Percentiles rank a stretch among this genome's conserved stretches.
Conservation (phyloP, 2,329 filamentous ascomycete genomes). For the Pseudogymnoascus sp. region DNA sequence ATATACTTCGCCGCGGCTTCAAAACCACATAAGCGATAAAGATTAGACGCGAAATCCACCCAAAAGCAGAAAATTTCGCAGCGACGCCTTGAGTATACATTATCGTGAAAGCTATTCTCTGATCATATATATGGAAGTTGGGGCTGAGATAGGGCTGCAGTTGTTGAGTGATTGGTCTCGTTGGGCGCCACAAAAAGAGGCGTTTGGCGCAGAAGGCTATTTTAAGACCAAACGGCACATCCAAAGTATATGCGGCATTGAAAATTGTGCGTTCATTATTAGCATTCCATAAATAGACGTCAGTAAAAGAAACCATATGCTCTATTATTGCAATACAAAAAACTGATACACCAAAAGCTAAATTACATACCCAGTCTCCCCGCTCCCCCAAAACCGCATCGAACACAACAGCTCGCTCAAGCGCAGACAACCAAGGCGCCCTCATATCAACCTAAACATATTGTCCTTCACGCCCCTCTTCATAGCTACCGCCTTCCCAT, state of each 20-base stretch:
- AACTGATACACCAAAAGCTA: background rate
- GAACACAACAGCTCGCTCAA: background rate
- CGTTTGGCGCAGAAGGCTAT: background rate
- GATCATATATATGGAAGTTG: background rate
- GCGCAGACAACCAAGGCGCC: background rate
- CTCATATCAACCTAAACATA: conserved; percentile 65
- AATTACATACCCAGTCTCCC: background rate
- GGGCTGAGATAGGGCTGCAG: background rate
- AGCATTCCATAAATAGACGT: background rate
- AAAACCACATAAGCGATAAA: background rate
- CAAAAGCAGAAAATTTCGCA: background rate
- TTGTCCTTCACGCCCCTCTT: conserved; percentile 67
- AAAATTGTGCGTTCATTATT: background rate
- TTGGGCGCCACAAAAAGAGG: background rate
- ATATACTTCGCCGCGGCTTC: background rate
- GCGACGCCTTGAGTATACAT: background rate
- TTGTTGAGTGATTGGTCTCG: background rate
- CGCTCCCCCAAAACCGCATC: background rate
- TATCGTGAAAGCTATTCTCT: background rate
- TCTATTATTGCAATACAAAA: background rate
- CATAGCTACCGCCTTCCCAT: conserved; percentile 63
- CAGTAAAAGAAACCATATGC: background rate
- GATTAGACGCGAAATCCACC: background rate
- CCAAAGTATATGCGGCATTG: background rate
- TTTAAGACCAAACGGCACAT: background rate